Percentiles rank a stretch among this genome's conserved stretches.
phyloP scores from a whole-genome alignment of 257 asterid genomes.

The Nicotiana tomentosiformis region DNA sequence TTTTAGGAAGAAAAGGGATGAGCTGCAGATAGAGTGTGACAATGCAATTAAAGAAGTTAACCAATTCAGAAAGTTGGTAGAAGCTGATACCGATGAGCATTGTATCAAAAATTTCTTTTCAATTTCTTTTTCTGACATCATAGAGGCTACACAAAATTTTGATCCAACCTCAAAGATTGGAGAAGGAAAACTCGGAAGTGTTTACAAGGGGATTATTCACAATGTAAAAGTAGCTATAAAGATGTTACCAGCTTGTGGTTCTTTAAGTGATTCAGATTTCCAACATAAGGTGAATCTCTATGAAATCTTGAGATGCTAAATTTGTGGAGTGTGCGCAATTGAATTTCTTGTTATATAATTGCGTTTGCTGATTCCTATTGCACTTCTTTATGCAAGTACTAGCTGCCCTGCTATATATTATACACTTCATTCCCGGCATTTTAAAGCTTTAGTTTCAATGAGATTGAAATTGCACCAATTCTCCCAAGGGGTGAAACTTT shows the following conservation, averaged over 20 bases:
- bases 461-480: not conserved
- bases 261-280: constrained; percentile 71
- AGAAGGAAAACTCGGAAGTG: constrained; percentile 74
- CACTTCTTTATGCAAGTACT: not conserved
- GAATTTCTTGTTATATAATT: not conserved
- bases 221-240: constrained; percentile 67
- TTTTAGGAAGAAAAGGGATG: constrained; percentile 69
- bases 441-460: not conserved
- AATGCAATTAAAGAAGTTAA: constrained; percentile 44
- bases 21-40: constrained; percentile 58
- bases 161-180: constrained; percentile 70
- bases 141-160: constrained; percentile 72
- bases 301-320: not conserved
- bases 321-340: not conserved
- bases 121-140: constrained; percentile 59
- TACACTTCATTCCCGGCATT: not conserved
- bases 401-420: not conserved
- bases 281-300: constrained; percentile 49
- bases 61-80: constrained; percentile 32
- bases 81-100: constrained; percentile 32
- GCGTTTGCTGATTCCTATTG: not conserved
- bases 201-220: constrained; percentile 65
- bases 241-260: constrained; percentile 73
- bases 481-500: not conserved
- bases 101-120: constrained; percentile 41